Conservation (phyloP, 495 filamentous ascomycete genomes). For the Aspergillus steynii region DNA sequence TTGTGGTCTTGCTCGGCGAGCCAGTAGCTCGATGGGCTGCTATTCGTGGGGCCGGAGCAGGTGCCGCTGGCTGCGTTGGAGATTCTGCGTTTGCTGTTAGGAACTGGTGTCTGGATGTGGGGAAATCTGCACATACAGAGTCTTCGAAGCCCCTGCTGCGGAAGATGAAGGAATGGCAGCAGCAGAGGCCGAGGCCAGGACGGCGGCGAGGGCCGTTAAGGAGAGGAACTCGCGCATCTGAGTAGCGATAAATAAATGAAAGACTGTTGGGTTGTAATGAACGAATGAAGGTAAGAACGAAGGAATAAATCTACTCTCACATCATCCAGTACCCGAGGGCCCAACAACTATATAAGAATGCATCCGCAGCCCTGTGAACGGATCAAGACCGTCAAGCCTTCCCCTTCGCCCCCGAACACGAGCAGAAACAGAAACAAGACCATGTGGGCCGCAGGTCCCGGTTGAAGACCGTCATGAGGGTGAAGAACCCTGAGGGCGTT, state of each 20-base stretch:
- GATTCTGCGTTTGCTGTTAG: background rate
- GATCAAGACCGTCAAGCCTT: no score
- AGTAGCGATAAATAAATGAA: background rate
- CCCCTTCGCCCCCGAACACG: background rate
- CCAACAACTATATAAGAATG: no score
- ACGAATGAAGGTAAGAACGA: background rate
- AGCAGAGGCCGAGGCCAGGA: slow-evolving; percentile 3
- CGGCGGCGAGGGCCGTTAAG: background rate
- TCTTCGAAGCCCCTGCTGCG: background rate
- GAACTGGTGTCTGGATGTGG: background rate
- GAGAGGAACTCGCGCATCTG: slow-evolving; percentile 8
- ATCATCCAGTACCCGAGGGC: no score
- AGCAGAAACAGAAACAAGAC: background rate
- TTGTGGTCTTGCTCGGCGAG: slow-evolving; percentile 37
- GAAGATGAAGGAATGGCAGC: slow-evolving; percentile 7
- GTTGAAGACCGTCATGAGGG: no score
- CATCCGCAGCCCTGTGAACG: no score
- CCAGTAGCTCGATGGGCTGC: slow-evolving; percentile 29
- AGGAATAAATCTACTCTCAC: background rate
- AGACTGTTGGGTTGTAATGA: background rate
- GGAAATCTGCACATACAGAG: background rate
- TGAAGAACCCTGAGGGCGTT: background rate
- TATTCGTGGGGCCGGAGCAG: slow-evolving; percentile 15
- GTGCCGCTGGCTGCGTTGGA: background rate
- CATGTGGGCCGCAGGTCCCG: background rate